Base-by-base conservation (phyloP, 257 asterid genomes). In the Solanum medicagineum region DNA sequence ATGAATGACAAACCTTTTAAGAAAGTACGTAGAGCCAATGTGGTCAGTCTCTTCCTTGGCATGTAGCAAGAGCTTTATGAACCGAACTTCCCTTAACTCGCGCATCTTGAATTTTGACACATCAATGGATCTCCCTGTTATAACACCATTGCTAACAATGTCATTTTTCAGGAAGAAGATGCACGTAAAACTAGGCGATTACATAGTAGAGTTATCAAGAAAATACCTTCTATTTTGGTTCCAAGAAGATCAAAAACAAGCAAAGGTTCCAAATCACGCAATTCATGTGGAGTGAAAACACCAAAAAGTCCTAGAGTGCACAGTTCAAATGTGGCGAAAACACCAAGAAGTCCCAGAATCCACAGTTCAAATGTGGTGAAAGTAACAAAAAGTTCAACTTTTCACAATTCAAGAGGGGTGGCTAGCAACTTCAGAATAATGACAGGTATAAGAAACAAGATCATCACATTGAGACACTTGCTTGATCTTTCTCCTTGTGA, bases 401-500 rank as follows among this genome's bases (percentile, higher is more conserved):
- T 77, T 77, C 45, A 77, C 7, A 77, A 90, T 54, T 83, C 94
- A 16, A 49, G 79, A 26, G 91, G 88, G 59, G 94, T 84, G 59
- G 94, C 93, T 8, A 88, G 90, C 56, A 91, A 90, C 85, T 91
- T 91, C 81, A 88, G 84, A 20, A 87, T 86, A 85, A 91, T 88
- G 93, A 86, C 88, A 5, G 95, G 89, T 70, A 88, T 95, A 56
- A 85, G 87, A 84, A 92, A 87, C 91, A 92, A 96, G 89, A 86
- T 94, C 81, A 86, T 93, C 22, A 87, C 89, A 87, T 91, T 96
- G 49, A 89, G 99, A 79, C 95, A 93, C 91, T 90, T 94, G 85
- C 92, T 96, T 4, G 99, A 96, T 90, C 87, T 96, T 63, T 75
- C 94, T 73, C 99, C 99, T 54, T 94, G 95, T 36, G 73, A 40